phyloP scores from a whole-genome alignment of 257 asterid species.

The Plantago elongata region DNA sequence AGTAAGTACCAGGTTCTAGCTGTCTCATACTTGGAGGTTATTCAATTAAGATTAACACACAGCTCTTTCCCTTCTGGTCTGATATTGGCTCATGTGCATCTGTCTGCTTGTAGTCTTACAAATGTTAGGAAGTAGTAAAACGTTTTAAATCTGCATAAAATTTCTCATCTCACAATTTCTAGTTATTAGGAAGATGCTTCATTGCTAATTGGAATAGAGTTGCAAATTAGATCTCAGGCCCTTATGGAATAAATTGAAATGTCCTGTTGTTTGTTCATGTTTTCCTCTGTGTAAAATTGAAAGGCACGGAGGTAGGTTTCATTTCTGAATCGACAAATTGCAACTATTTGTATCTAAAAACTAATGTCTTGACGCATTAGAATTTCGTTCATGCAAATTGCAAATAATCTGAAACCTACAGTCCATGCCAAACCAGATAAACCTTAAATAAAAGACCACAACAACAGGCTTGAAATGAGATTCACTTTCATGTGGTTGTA shows the following conservation, averaged over 20 bases:
- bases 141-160: too few relatives aligned
- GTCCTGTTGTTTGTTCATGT: background rate
- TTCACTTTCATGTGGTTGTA: background rate
- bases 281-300: background rate
- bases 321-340: background rate
- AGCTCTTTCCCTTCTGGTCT: background rate
- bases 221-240: background rate
- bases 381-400: background rate
- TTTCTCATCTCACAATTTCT: too few relatives aligned
- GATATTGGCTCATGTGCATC: too few relatives aligned
- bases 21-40: constrained; percentile 12
- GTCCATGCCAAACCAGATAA: background rate
- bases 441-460: background rate
- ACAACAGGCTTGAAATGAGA: background rate
- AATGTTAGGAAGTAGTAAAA: too few relatives aligned
- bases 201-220: too few relatives aligned
- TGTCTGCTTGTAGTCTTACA: too few relatives aligned
- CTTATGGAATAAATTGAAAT: background rate
- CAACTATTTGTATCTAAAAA: background rate
- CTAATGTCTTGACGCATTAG: background rate
- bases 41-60: constrained; percentile 4
- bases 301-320: background rate
- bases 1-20: constrained; percentile 45
- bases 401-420: background rate
- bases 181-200: too few relatives aligned